These are phyloP conservation scores for Bjerkandera adusta DNA, from an alignment of 1,284 basidiomycete species.

Conservation along the genomic window DNA sequence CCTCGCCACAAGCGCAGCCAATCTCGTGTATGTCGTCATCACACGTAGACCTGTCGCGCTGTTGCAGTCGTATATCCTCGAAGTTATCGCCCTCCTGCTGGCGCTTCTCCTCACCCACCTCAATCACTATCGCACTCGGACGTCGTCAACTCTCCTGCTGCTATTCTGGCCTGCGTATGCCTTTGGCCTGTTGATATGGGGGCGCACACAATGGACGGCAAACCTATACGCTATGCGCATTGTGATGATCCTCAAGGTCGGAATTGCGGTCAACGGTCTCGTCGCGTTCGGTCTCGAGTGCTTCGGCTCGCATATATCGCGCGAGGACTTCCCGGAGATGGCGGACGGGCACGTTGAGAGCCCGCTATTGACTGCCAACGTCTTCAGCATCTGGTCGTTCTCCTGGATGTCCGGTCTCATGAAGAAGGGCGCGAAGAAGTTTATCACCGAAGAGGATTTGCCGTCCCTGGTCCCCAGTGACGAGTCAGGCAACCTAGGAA, in stretches of 20 bases:
- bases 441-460: slow-evolving; percentile 78
- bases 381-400: slow-evolving; percentile 79
- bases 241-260: slow-evolving; percentile 47
- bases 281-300: slow-evolving; percentile 70
- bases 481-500: slow-evolving; percentile 70
- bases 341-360: slow-evolving; percentile 51
- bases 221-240: slow-evolving; percentile 30
- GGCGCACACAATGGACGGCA: slow-evolving; percentile 51
- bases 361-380: slow-evolving; percentile 79
- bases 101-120: slow-evolving; percentile 51
- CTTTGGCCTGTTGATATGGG: slow-evolving; percentile 52
- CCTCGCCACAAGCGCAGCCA: slow-evolving; percentile 38
- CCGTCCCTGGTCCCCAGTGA: slow-evolving; percentile 67
- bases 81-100: slow-evolving; percentile 48
- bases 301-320: slow-evolving; percentile 61
- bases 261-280: slow-evolving; percentile 47
- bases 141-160: slow-evolving; percentile 76
- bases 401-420: slow-evolving; percentile 80
- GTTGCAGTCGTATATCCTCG: slow-evolving; percentile 55
- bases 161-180: slow-evolving; percentile 84
- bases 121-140: slow-evolving; percentile 78
- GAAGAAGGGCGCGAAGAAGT: slow-evolving; percentile 59
- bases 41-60: slow-evolving; percentile 45
- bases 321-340: slow-evolving; percentile 34
- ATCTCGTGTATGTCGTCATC: slow-evolving; percentile 34